Evolutionary conservation across 345 rosid species (phyloP).

Genomic region (Citrus cavaleriei): DNA sequence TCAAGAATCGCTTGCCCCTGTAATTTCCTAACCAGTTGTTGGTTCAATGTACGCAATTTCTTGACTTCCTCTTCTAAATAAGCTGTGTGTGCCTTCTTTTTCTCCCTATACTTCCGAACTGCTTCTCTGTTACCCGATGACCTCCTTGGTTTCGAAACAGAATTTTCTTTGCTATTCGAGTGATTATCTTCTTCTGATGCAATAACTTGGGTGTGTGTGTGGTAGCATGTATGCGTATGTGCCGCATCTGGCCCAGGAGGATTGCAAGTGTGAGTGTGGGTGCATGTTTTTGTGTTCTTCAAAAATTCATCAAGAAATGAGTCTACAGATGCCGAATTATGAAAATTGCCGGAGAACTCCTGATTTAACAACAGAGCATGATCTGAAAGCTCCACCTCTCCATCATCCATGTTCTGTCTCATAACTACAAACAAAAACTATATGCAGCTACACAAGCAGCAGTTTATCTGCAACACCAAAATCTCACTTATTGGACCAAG

Average conservation of each 20-base stretch:
- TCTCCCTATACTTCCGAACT: constrained; percentile 75
- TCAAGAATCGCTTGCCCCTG: constrained; percentile 51
- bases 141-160: constrained; percentile 29
- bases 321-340: constrained; percentile 24
- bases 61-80: constrained; percentile 72
- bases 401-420: constrained; percentile 36
- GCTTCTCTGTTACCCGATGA: constrained; percentile 72
- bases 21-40: constrained; percentile 45
- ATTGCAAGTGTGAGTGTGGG: constrained; percentile 77
- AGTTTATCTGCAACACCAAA: constrained; percentile 11
- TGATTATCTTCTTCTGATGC: constrained; percentile 43
- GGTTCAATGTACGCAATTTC: constrained; percentile 43
- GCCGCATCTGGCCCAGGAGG: constrained; percentile 59
- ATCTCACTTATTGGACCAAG: neutral
- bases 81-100: constrained; percentile 71
- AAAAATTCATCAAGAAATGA: constrained; percentile 33
- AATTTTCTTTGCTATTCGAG: constrained; percentile 18
- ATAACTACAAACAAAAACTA: constrained; percentile 1
- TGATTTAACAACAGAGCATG: constrained; percentile 18
- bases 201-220: constrained; percentile 53
- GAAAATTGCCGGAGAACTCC: constrained; percentile 26
- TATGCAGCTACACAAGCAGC: neutral
- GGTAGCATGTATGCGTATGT: constrained; percentile 74
- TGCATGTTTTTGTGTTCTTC: constrained; percentile 48
- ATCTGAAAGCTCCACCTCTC: constrained; percentile 42